These are phyloP conservation scores for Leccinum subtestaceum DNA, from an alignment of 768 basidiomycete genomes.

Conservation along the genomic window DNA sequence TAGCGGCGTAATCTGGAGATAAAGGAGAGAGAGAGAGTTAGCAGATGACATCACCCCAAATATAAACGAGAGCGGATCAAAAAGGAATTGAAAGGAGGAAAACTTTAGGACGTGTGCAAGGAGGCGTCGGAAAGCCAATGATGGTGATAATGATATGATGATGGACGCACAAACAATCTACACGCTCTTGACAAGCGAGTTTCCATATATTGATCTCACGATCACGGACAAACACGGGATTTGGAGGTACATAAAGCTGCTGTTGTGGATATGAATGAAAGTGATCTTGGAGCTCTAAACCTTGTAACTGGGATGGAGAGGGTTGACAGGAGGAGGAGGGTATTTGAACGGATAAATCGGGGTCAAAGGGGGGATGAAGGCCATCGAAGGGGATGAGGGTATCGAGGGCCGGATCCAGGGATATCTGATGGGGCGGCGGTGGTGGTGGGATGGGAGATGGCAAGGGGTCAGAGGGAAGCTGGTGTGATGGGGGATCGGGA, in stretches of 20 bases:
- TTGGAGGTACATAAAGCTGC: slow-evolving; percentile 28
- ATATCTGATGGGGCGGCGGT: background rate
- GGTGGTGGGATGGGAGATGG: background rate
- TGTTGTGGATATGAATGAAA: slow-evolving; percentile 24
- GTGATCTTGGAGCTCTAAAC: slow-evolving; percentile 24
- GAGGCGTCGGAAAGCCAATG: background rate
- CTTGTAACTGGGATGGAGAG: slow-evolving; percentile 15
- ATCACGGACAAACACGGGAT: slow-evolving; percentile 31
- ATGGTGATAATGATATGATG: background rate
- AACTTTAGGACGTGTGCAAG: slow-evolving; percentile 3
- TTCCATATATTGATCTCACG: slow-evolving; percentile 36
- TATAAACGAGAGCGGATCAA: slow-evolving; percentile 9
- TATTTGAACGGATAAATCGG: slow-evolving; percentile 19
- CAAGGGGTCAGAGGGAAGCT: background rate
- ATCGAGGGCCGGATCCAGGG: slow-evolving; percentile 24
- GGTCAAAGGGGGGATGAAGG: slow-evolving; percentile 18
- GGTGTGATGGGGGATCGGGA: background rate
- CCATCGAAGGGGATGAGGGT: slow-evolving; percentile 29
- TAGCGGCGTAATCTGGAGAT: slow-evolving; percentile 30
- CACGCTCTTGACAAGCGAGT: slow-evolving; percentile 34
- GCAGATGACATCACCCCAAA: slow-evolving; percentile 6
- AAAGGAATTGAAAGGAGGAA: background rate
- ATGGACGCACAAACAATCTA: slow-evolving; percentile 31
- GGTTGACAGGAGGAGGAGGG: slow-evolving; percentile 9
- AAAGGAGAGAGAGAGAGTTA: background rate